These are phyloP conservation scores for Lodderomyces beijingensis DNA, from an alignment of 1,139 yeast species.

Conservation along the genomic window DNA sequence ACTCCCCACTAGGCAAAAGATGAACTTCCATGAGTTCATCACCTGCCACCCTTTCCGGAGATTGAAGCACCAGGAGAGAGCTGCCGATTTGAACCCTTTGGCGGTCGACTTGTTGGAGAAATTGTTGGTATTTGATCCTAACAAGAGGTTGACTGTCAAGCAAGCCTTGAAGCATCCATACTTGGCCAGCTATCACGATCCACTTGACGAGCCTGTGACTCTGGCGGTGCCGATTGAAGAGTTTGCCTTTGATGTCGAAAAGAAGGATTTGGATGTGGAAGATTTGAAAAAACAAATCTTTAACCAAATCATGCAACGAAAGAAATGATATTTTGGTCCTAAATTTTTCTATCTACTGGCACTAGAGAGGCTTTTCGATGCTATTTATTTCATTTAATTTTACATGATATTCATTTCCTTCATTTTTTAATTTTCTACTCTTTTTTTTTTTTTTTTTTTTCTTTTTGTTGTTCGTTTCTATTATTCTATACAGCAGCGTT, in stretches of 20 bases:
- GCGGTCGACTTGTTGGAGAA: slow-evolving; percentile 76
- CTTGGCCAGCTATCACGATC: slow-evolving; percentile 72
- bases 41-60: slow-evolving; percentile 19
- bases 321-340: no score
- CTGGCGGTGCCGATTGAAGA: slow-evolving; percentile 70
- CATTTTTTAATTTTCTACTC: neutral
- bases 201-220: slow-evolving; percentile 78
- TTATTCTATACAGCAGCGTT: no score
- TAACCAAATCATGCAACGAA: slow-evolving; percentile 46
- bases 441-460: slow-evolving; percentile 1
- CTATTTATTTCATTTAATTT: neutral
- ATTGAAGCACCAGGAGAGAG: slow-evolving; percentile 14
- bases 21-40: slow-evolving; percentile 13
- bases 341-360: no score
- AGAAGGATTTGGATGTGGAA: slow-evolving; percentile 63
- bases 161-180: slow-evolving; percentile 85
- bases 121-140: slow-evolving; percentile 77
- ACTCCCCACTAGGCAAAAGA: slow-evolving; percentile 40
- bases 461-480: neutral
- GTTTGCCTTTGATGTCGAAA: slow-evolving; percentile 76
- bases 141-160: slow-evolving; percentile 69
- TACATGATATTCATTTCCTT: neutral
- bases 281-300: slow-evolving; percentile 71
- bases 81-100: slow-evolving; percentile 46
- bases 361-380: no score